Base-by-base conservation (phyloP, 2,329 filamentous ascomycete species). In the Fusarium pseudograminearum region DNA sequence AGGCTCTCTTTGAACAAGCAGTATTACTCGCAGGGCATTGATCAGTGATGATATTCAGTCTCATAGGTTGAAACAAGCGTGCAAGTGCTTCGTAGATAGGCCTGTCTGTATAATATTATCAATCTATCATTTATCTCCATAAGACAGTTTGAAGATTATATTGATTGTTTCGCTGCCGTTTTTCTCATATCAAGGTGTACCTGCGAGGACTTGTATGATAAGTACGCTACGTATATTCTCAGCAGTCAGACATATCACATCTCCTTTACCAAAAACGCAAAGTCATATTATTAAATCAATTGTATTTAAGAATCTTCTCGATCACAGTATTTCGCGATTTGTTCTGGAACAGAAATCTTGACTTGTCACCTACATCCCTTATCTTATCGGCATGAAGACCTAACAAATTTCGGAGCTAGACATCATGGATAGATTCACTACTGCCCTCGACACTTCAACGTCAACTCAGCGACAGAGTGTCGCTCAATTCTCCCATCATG, bases 401-500 rank as follows among this genome's bases (percentile, higher is more conserved):
- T 33, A 24, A 41, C 44, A 70, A 71, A 65, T 65, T 71, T 70
- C 63, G 28, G 36, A 33, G 46, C 51, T 45, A 36, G 33, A 42
- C 52, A 52, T 65, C 54, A 57, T 57, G 52, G 24, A 34, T 53
- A 42, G 48, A 56, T 40, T 44, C 22, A 26, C 24, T 52, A 52
- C 24, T 30, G 20, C 15, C 26, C 45, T 57, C 50, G 28, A 56
- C 62, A 40, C 52, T 50, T 51, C 57, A 57, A 34, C 47, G 44
- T 53, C 40, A 52, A 52, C 36, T 20, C 24, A 36, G 24, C 56
- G 22, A 45, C 20, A 42, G n/a, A 33, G 55, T 42, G 48, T 71
- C 48, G 47, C 33, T 54, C 34, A 47, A 45, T 55, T 61, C 11
- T 40, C 15, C 22, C 24, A 57, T 38, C 55, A 79, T 79, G 77